A percentile compares a stretch with the other conserved stretches of the same genome.
Conservation (phyloP, 192 early-diverging fungal genomes). For the Piromyces sp. region DNA sequence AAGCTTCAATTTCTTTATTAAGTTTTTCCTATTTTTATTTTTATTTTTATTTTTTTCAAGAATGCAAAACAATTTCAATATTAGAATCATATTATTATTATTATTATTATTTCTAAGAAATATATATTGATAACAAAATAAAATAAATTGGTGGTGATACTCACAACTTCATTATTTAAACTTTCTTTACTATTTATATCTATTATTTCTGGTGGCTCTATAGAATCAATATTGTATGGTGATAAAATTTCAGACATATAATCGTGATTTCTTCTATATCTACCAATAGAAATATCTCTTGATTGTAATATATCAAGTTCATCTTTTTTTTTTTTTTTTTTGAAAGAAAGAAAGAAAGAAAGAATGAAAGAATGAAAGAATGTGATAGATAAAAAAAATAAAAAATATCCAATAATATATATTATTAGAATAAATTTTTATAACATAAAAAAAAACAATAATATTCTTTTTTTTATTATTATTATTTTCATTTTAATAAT, state of each 20-base stretch:
- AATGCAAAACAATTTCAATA: too few species aligned
- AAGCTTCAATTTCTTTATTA: background rate
- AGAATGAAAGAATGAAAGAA: too few species aligned
- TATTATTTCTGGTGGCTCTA: background rate
- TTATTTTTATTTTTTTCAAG: too few species aligned
- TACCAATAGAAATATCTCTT: conserved; percentile 38
- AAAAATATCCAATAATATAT: too few species aligned
- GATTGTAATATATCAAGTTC: conserved; percentile 37
- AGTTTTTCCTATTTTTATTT: background rate
- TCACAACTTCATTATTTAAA: background rate
- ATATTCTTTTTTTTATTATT: background rate
- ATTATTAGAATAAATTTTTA: too few species aligned
- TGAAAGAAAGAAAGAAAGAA: too few species aligned
- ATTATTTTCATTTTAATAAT: background rate
- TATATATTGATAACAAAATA: background rate
- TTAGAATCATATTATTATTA: too few species aligned
- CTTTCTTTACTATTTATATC: background rate
- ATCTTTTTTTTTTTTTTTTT: conserved; percentile 9
- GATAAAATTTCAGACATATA: conserved; percentile 49
- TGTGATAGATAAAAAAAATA: too few species aligned
- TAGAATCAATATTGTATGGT: conserved; percentile 5
- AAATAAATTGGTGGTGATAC: too few species aligned
- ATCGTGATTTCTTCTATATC: conserved; percentile 45
- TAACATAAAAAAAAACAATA: too few species aligned
- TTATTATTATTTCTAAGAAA: too few species aligned